A percentile compares a stretch with the other conserved stretches of the same genome.
Evolutionary conservation across 352 stramenopile genomes (phyloP).

Genomic region (Aphanomyces cochlioides): DNA sequence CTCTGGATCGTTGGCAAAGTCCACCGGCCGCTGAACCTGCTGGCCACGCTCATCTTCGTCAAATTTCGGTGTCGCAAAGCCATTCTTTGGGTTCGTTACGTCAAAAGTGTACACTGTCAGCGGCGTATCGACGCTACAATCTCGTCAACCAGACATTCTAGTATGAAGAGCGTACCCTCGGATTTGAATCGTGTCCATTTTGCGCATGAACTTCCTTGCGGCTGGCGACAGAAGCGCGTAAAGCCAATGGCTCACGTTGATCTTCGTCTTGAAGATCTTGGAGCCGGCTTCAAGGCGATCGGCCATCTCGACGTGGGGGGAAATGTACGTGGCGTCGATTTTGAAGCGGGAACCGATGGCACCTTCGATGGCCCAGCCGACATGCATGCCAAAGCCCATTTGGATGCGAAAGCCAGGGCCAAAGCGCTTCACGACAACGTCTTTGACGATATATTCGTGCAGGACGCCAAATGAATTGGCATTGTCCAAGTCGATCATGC

Average conservation of each 20-base stretch:
- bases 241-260: conserved; percentile 87
- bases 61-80: too few species aligned
- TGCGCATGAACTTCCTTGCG: conserved; percentile 68
- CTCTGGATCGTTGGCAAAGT: too few species aligned
- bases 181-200: conserved; percentile 82
- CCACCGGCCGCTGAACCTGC: too few species aligned
- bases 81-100: too few species aligned
- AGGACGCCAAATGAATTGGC: conserved; percentile 70
- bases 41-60: too few species aligned
- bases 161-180: conserved; percentile 32
- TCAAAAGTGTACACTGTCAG: conserved; percentile 37
- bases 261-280: conserved; percentile 87
- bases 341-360: conserved; percentile 94
- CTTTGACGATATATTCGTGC: conserved; percentile 64
- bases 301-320: conserved; percentile 90
- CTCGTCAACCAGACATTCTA: not conserved
- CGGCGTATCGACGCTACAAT: conserved; percentile 57
- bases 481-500: conserved; percentile 86
- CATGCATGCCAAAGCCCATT: conserved; percentile 95
- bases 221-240: conserved; percentile 61
- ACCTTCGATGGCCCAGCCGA: conserved; percentile 94
- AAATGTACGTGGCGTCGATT: conserved; percentile 97
- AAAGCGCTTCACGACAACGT: conserved; percentile 86
- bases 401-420: conserved; percentile 77
- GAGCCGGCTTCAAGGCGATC: conserved; percentile 93